Percentiles rank a stretch among this genome's conserved stretches.
Conservation (phyloP, 1,139 yeast genomes). For the Saccharomyces hybrid region DNA sequence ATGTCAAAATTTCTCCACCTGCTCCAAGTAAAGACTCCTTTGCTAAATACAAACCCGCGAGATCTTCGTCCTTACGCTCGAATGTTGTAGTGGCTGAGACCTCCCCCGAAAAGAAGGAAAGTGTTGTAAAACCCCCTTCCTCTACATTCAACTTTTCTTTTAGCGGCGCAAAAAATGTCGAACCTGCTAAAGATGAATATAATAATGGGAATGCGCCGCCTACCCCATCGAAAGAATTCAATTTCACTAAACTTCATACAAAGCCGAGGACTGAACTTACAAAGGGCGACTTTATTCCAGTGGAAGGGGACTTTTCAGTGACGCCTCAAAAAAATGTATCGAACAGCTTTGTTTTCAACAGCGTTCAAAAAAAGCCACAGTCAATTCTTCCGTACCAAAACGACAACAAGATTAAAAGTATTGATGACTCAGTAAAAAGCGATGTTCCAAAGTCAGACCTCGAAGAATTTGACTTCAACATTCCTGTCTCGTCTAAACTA, state of each 20-base stretch:
- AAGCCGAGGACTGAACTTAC: neutral
- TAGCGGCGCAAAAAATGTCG: neutral
- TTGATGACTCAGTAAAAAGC: neutral
- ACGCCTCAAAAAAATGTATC: neutral
- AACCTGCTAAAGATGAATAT: neutral
- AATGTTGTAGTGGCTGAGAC: conserved; percentile 24
- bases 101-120: conserved; percentile 8
- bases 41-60: conserved; percentile 26
- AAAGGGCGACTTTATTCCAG: neutral
- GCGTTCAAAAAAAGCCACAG: neutral
- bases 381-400: neutral
- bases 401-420: neutral
- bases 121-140: neutral
- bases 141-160: neutral
- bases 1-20: conserved; percentile 4
- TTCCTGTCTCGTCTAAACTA: conserved; percentile 15
- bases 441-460: neutral
- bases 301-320: neutral
- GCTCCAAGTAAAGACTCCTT: conserved; percentile 4
- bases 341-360: neutral
- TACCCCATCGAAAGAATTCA: neutral
- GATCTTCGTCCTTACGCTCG: conserved; percentile 33
- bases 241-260: neutral
- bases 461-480: conserved; percentile 14
- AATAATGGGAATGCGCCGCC: neutral